phyloP scores from a whole-genome alignment of 768 basidiomycete species.

The Cystobasidium ongulense region DNA sequence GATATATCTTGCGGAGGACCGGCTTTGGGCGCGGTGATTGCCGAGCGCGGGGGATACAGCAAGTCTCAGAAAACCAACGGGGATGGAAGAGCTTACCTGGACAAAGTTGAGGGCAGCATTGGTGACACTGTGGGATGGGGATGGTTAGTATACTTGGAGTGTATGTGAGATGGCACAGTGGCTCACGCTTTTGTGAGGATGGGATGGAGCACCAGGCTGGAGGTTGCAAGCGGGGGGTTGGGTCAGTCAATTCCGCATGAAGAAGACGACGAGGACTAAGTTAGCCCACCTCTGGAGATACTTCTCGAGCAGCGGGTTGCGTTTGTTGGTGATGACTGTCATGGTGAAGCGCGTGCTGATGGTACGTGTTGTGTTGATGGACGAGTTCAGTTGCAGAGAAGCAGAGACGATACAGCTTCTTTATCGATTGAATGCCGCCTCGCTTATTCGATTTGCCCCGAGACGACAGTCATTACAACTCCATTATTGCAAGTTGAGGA shows the following conservation, averaged over 20 bases:
- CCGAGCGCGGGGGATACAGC: not conserved
- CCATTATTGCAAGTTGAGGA: too few relatives aligned
- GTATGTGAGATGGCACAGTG: not conserved
- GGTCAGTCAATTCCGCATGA: not conserved
- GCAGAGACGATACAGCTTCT: not conserved
- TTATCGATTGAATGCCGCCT: too few relatives aligned
- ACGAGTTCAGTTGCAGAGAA: not conserved
- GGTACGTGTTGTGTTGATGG: not conserved
- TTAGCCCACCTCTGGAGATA: conserved; percentile 16
- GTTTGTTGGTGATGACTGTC: not conserved
- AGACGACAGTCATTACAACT: too few relatives aligned
- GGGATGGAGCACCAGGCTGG: conserved; percentile 20
- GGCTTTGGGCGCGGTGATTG: not conserved
- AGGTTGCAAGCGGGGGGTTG: not conserved
- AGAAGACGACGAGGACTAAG: not conserved
- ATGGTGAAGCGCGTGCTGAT: not conserved
- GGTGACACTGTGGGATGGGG: not conserved
- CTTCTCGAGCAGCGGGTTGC: conserved; percentile 10
- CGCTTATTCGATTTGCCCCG: too few relatives aligned
- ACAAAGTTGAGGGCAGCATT: conserved; percentile 27
- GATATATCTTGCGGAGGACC: too few relatives aligned
- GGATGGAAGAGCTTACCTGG: not conserved
- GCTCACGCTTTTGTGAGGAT: conserved; percentile 30
- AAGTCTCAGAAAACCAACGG: not conserved
- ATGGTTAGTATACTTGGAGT: not conserved